Base-by-base conservation (phyloP, 345 rosid species). In the Brassica carinata region DNA sequence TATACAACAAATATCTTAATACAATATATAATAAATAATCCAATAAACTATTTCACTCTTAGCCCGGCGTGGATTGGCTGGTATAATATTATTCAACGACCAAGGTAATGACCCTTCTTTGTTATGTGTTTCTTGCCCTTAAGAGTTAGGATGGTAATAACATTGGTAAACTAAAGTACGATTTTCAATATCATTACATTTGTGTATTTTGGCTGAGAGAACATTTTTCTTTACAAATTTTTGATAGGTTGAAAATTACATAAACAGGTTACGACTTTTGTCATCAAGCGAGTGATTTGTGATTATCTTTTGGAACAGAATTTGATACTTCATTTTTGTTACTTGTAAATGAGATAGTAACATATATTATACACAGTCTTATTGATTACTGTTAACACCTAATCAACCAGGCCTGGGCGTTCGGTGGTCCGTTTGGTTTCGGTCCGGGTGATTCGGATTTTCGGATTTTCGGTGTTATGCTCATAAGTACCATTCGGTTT, bases 81-180 rank as follows among this genome's bases (percentile, higher is more conserved):
- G 31, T 29, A 29, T 19, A 43, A 64, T 29, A 64, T 36, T 1
- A 34, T 78, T 36, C 51, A 27, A 55, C 19, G 69, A 61, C 78
- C 61, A 62, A 73, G 61, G 43, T 61, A 67, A 40, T 74, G 45
- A 61, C 48, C 58, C 45, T 74, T 73, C 57, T 79, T 9, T 67
- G 19, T 79, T 67, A 19, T 72, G 38, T 72, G 77, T 67, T 30
- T 67, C 40, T 27, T 55, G 73, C 23, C 51, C 72, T 8, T 31
- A 13, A 61, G 31, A 59, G 34, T 69, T 69, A 0, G 38, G 61
- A 55, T 55, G 61, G 61, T 14, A 38, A 65, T 15, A 55, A 55
- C 23, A 55, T 55, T 13, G 17, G 61, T 23, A 55, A 55, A 55
- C 61, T 55, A 55, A 55, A 15, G 18, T 17, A 17, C 7, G 23